Evolutionary conservation across 1,139 yeast genomes (phyloP), one percentile per base, ranked within the genome.

Genomic region (Scheffersomyces stambukii): DNA sequence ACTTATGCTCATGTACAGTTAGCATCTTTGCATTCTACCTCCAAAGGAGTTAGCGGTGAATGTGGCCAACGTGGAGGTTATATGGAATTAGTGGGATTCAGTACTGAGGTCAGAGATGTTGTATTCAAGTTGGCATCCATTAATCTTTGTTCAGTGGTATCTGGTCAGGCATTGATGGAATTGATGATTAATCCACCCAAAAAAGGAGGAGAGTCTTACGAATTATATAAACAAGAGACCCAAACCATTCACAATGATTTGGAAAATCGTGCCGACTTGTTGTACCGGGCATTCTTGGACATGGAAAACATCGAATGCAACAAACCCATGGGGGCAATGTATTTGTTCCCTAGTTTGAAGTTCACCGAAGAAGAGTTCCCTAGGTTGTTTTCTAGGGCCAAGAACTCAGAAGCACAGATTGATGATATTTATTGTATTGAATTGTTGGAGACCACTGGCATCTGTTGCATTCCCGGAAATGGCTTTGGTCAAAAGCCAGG

Each of bases 31-130:
- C 97, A 91, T 56, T 88, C 97, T 10, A 88, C 95, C 21, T 89
- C 97, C 12, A 91, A 91, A 62, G 98, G 98, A 53, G 85, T 88
- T 48, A 75, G 88, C 44, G 99, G 98, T 36, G 98, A 91, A 62
- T 91, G 98, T 69, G 98, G 98, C 35, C 98, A 91, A 64, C 80
- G 98, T 60, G 98, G 97, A 48, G 98, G 99, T 4, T 93, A 89
- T 66, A 84, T 91, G 94, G 98, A 91, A 59, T 63, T 89, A 9
- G 74, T 80, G 10, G 96, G 96, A 1, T 84, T 91, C 57, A 63
- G 72, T 15, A 66, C 67, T 4, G 89, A 81, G 27, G 81, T 89
- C 11, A 65, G 69, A 45, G 82, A 76, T 23, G 70, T 83, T 31
- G 68, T 91, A 30, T 69, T 83, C 58, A 91, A 91, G 59, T 67